phyloP scores from a whole-genome alignment of 768 basidiomycete genomes.

The Galerina marginata region DNA sequence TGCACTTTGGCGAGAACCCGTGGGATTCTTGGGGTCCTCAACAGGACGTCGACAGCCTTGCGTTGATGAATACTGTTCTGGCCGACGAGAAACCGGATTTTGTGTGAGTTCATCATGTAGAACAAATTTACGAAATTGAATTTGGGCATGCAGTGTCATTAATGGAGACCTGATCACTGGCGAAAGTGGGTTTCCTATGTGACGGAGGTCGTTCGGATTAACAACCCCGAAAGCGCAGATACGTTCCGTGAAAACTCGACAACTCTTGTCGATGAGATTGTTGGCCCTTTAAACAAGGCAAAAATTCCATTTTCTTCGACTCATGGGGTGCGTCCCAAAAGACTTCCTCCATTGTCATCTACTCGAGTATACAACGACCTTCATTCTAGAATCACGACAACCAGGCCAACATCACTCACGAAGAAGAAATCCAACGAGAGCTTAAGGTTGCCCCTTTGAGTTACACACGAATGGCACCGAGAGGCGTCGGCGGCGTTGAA shows the following conservation, averaged over 20 bases:
- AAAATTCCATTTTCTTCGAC: conserved; percentile 70
- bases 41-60: conserved; percentile 68
- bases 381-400: conserved; percentile 71
- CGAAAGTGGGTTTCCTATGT: conserved; percentile 50
- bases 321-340: conserved; percentile 58
- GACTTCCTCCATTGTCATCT: not conserved
- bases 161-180: conserved; percentile 81
- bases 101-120: conserved; percentile 49
- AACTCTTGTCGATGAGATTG: conserved; percentile 64
- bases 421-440: conserved; percentile 70
- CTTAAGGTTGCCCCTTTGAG: conserved; percentile 58
- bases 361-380: not conserved
- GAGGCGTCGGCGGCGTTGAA: conserved; percentile 64
- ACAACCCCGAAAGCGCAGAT: conserved; percentile 39
- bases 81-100: conserved; percentile 68
- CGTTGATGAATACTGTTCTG: conserved; percentile 62
- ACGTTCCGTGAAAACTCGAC: conserved; percentile 74
- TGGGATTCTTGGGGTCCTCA: conserved; percentile 71
- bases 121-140: not conserved
- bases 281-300: conserved; percentile 61
- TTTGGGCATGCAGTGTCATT: conserved; percentile 50
- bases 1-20: conserved; percentile 80
- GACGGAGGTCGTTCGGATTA: not conserved
- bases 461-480: conserved; percentile 66
- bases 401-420: conserved; percentile 71